Base-by-base conservation (phyloP, 208 protist genomes). In the Novymonas esmeraldas region DNA sequence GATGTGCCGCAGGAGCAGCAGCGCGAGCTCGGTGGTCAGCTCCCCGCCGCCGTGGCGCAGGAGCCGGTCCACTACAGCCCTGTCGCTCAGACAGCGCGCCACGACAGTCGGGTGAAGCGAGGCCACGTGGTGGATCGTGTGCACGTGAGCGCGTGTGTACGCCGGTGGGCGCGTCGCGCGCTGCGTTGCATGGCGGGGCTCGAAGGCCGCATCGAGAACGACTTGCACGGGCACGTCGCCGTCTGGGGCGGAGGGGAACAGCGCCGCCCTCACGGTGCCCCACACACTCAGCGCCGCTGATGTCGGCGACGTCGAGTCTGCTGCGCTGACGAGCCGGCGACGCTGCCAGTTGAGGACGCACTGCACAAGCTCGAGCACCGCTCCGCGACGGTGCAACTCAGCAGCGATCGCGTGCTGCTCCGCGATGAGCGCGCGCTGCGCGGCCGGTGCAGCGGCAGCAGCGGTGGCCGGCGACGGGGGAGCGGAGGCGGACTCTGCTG, bases 291-390 rank as follows among this genome's bases (percentile, higher is more conserved):
- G n/a, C n/a, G n/a, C n/a, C n/a, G n/a, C n/a, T n/a, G n/a, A n/a
- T n/a, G n/a, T n/a, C n/a, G n/a, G n/a, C n/a, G n/a, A n/a, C n/a
- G n/a, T n/a, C n/a, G n/a, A n/a, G n/a, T n/a, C n/a, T n/a, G n/a
- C n/a, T n/a, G n/a, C 45, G 11, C 42, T 54, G 3, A 59, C 55
- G 9, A 76, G 70, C 70, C 71, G 65, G 18, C 81, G 79, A 2
- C 72, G 76, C 49, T 81, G 73, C 89, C 89, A 94, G 60, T 92
- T 87, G n/a, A 78, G 68, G 22, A 85, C 64, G 73, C 89, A 94
- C 73, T 90, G 79, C 38, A 86, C 64, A 1, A 74, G 44, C 44
- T 79, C 74, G 33, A 52, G 11, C 39, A 79, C 64, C 14, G 66
- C 73, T 3, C 59, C 75, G 18, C 78, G 70, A 1, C 52, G 42